Percentiles rank a stretch among this genome's conserved stretches.
phyloP scores from a whole-genome alignment of 306 rosid species.

The Boehmeria nivea region DNA sequence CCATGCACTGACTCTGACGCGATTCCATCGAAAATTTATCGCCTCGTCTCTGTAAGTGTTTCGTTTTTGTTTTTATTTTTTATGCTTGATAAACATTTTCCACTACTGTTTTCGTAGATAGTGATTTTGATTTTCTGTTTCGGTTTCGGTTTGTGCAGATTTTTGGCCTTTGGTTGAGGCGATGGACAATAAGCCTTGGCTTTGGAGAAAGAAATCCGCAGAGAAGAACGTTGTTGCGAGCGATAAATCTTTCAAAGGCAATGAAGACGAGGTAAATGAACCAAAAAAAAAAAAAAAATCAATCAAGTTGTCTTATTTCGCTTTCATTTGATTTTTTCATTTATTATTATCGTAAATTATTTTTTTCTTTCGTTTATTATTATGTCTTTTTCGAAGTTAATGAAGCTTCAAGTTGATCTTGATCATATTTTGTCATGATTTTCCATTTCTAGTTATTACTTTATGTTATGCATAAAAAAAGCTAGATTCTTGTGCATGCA shows the following conservation, averaged over 20 bases:
- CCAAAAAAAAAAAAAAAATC: too few relatives aligned
- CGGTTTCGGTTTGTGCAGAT: constrained; percentile 22
- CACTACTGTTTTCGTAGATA: too few relatives aligned
- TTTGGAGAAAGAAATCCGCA: constrained; percentile 73
- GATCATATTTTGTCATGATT: not conserved
- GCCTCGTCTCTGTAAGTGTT: too few relatives aligned
- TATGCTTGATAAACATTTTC: too few relatives aligned
- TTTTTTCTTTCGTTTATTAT: too few relatives aligned
- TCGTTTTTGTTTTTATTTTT: too few relatives aligned
- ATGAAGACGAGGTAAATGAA: constrained; percentile 57
- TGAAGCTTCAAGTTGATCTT: too few relatives aligned
- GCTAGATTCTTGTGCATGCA: too few relatives aligned
- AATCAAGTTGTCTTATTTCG: too few relatives aligned
- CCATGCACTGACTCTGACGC: not conserved
- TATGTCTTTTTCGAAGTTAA: not conserved
- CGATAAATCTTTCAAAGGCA: constrained; percentile 46
- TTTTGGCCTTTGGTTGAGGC: constrained; percentile 5
- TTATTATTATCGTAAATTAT: too few relatives aligned
- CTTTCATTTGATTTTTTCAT: too few relatives aligned
- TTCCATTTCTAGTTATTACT: not conserved
- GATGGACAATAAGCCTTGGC: constrained; percentile 81
- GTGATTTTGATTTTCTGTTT: not conserved
- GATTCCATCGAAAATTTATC: too few relatives aligned
- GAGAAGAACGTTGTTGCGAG: constrained; percentile 44
- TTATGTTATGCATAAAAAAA: not conserved